These are phyloP conservation scores for Geotrichum restrictum DNA, from an alignment of 1,139 yeast genomes.

Conservation along the genomic window DNA sequence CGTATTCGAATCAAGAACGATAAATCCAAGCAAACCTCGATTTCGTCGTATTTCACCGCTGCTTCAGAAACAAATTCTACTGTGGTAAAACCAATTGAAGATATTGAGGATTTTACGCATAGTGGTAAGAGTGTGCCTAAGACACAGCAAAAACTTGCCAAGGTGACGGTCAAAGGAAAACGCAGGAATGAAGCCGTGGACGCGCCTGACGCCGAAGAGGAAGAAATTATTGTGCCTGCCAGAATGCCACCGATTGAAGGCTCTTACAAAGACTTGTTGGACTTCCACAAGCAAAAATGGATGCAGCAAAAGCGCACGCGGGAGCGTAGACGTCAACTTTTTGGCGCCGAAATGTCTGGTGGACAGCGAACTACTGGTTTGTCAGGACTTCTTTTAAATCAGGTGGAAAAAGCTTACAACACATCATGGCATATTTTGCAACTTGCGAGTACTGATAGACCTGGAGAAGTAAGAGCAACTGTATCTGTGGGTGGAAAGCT, in stretches of 20 bases:
- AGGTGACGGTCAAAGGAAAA: slow-evolving; percentile 23
- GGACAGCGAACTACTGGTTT: slow-evolving; percentile 41
- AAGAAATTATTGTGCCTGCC: slow-evolving; percentile 27
- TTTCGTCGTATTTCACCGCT: slow-evolving; percentile 54
- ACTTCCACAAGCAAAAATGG: slow-evolving; percentile 85
- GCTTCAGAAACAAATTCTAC: slow-evolving; percentile 28
- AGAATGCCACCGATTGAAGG: slow-evolving; percentile 59
- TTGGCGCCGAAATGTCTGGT: slow-evolving; percentile 56
- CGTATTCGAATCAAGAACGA: slow-evolving; percentile 59
- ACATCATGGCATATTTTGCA: slow-evolving; percentile 83
- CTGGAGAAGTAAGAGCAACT: slow-evolving; percentile 74
- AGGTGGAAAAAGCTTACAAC: slow-evolving; percentile 66
- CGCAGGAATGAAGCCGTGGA: slow-evolving; percentile 24
- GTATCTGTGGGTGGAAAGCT: slow-evolving; percentile 67
- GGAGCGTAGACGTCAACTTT: slow-evolving; percentile 66
- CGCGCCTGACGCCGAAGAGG: slow-evolving; percentile 27
- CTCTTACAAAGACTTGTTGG: slow-evolving; percentile 73
- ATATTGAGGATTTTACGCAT: slow-evolving; percentile 71
- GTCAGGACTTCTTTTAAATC: slow-evolving; percentile 66
- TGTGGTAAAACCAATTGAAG: slow-evolving; percentile 41
- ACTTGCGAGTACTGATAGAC: slow-evolving; percentile 50
- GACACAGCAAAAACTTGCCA: slow-evolving; percentile 23
- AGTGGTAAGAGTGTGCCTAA: slow-evolving; percentile 23
- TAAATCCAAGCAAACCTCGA: slow-evolving; percentile 64
- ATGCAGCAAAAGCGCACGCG: slow-evolving; percentile 64